A percentile compares a stretch with the other conserved stretches of the same genome.
These are phyloP conservation scores for Gomphus bonarii DNA, from an alignment of 1,284 basidiomycete genomes.

Conservation along the genomic window DNA sequence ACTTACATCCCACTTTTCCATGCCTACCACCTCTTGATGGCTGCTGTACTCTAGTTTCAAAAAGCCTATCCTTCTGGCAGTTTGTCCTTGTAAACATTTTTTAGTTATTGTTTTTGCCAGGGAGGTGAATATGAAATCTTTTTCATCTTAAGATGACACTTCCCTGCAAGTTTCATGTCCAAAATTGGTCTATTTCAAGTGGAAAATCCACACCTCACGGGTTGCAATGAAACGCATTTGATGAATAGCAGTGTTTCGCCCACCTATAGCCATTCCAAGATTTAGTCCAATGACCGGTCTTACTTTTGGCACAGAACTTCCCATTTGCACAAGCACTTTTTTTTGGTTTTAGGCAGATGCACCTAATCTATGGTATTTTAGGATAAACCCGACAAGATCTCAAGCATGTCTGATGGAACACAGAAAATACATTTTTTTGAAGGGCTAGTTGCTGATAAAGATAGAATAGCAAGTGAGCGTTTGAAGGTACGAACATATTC, in stretches of 20 bases:
- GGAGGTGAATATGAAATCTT: too few relatives aligned
- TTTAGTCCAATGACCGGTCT: neutral
- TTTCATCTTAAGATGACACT: too few relatives aligned
- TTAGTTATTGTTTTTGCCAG: too few relatives aligned
- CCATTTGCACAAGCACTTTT: neutral
- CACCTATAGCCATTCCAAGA: too few relatives aligned
- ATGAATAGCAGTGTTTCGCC: neutral
- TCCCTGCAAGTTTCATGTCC: too few relatives aligned
- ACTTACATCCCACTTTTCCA: too few relatives aligned
- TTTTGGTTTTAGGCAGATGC: neutral
- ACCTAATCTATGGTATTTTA: conserved; percentile 12
- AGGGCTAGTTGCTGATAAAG: conserved; percentile 50
- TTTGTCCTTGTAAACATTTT: too few relatives aligned
- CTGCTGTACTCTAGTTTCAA: too few relatives aligned
- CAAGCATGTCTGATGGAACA: conserved; percentile 34
- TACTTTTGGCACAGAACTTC: conserved; percentile 6
- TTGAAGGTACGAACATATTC: neutral
- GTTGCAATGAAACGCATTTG: neutral
- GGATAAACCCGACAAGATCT: conserved; percentile 31
- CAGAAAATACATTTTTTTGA: conserved; percentile 63
- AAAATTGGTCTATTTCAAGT: too few relatives aligned
- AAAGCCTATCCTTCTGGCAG: too few relatives aligned
- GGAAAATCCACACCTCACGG: neutral
- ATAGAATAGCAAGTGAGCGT: conserved; percentile 10
- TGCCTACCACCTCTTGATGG: too few relatives aligned